Conservation (phyloP, 1,139 yeast genomes). For the Pichia inconspicua region DNA sequence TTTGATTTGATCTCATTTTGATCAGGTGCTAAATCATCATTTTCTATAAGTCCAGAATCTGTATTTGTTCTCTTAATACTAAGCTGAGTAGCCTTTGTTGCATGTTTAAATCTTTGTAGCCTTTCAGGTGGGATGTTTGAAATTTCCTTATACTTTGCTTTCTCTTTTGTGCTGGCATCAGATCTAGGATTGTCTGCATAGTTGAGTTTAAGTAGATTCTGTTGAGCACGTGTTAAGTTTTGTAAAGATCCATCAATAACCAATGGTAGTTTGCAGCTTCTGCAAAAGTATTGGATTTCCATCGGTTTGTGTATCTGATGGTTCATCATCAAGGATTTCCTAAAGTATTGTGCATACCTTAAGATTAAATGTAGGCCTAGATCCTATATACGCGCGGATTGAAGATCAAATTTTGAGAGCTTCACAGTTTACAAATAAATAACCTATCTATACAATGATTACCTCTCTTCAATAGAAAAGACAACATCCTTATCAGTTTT, state of each 20-base stretch:
- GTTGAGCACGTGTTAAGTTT: conserved; percentile 46
- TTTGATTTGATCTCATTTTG: background rate
- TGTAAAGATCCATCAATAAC: conserved; percentile 46
- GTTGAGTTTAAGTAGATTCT: conserved; percentile 34
- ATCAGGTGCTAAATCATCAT: background rate
- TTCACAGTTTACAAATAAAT: background rate
- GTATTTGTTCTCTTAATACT: conserved; percentile 3
- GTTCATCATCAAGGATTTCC: background rate
- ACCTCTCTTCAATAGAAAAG: conserved; percentile 55
- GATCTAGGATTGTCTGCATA: conserved; percentile 24
- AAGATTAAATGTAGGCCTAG: too few species aligned
- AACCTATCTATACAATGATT: background rate
- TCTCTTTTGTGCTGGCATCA: background rate
- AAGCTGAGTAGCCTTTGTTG: conserved; percentile 14
- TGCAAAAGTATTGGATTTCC: conserved; percentile 34
- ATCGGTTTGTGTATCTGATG: background rate
- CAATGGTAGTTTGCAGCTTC: conserved; percentile 53
- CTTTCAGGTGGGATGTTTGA: conserved; percentile 19
- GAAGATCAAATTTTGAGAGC: background rate
- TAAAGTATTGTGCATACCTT: background rate
- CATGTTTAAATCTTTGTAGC: conserved; percentile 26
- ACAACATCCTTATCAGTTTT: conserved; percentile 50
- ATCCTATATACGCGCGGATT: too few species aligned
- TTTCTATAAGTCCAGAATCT: background rate
- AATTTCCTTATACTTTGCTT: conserved; percentile 28